Conservation (phyloP, 805 yeast genomes). For the Yarrowia sp. region DNA sequence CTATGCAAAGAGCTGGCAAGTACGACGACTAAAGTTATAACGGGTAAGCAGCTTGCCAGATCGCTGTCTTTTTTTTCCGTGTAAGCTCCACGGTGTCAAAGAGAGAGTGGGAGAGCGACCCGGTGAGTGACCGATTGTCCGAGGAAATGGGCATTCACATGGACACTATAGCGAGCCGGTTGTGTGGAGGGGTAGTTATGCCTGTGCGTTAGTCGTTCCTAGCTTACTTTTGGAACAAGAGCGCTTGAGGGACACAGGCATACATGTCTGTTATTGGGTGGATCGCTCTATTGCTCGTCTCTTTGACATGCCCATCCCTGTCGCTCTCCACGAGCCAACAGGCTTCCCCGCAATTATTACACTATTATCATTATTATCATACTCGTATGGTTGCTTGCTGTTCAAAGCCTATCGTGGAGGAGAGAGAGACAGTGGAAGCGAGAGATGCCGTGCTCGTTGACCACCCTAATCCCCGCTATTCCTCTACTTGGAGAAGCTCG, state of each 20-base stretch:
- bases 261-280: background rate
- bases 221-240: no score
- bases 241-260: background rate
- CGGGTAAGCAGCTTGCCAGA: slow-evolving; percentile 34
- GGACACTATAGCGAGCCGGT: background rate
- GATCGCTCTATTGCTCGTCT: background rate
- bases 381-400: slow-evolving; percentile 18
- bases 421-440: background rate
- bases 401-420: slow-evolving; percentile 5
- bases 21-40: slow-evolving; percentile 15
- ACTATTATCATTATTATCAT: slow-evolving; percentile 9
- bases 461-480: no score
- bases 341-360: slow-evolving; percentile 5
- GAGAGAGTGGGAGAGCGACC: background rate
- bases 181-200: slow-evolving; percentile 18
- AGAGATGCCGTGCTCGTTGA: no score
- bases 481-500: no score
- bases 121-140: background rate
- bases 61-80: slow-evolving; percentile 8
- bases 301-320: background rate
- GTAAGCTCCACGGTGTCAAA: slow-evolving; percentile 18
- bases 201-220: background rate
- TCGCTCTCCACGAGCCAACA: background rate
- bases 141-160: slow-evolving; percentile 16
- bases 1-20: slow-evolving; percentile 2